A percentile compares a stretch with the other conserved stretches of the same genome.
Conservation (phyloP, 1,284 basidiomycete genomes). For the Coniferiporia sulphurascens region DNA sequence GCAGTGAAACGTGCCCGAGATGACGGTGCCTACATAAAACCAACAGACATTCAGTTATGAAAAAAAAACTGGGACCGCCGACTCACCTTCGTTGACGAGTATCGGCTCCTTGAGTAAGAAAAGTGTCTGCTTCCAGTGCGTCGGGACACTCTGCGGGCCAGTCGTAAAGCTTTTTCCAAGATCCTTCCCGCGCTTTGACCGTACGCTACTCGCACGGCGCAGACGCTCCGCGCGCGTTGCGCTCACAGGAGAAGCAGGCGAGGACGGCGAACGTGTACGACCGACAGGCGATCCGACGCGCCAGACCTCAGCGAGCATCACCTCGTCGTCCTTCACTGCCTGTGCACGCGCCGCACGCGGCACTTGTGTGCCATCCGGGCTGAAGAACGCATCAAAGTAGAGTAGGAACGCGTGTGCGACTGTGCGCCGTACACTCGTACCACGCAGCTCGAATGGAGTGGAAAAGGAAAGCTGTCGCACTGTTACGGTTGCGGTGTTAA, state of each 20-base stretch:
- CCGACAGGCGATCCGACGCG: constrained; percentile 25
- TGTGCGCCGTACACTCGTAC: constrained; percentile 51
- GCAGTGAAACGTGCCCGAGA: constrained; percentile 80
- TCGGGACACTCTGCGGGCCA: constrained; percentile 79
- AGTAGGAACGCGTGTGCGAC: constrained; percentile 81
- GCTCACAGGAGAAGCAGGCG: background rate
- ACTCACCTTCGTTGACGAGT: constrained; percentile 63
- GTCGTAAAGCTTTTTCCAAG: constrained; percentile 85
- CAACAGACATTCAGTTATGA: constrained; percentile 4
- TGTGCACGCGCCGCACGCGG: constrained; percentile 46
- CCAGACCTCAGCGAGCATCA: constrained; percentile 71
- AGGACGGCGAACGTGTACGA: constrained; percentile 13
- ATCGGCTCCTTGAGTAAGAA: constrained; percentile 86
- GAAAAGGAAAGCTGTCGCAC: constrained; percentile 75
- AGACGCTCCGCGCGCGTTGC: constrained; percentile 46
- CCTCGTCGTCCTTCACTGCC: constrained; percentile 51
- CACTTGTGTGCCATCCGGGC: constrained; percentile 51
- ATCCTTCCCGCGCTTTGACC: constrained; percentile 18
- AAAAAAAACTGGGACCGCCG: background rate
- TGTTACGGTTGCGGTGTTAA: constrained; percentile 63
- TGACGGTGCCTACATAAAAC: constrained; percentile 53
- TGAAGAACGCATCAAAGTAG: constrained; percentile 96
- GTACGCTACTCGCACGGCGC: constrained; percentile 45
- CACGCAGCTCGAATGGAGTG: constrained; percentile 65
- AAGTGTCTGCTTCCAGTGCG: constrained; percentile 98